Conservation (phyloP, 208 protist genomes). For the Leishmania turanica region DNA sequence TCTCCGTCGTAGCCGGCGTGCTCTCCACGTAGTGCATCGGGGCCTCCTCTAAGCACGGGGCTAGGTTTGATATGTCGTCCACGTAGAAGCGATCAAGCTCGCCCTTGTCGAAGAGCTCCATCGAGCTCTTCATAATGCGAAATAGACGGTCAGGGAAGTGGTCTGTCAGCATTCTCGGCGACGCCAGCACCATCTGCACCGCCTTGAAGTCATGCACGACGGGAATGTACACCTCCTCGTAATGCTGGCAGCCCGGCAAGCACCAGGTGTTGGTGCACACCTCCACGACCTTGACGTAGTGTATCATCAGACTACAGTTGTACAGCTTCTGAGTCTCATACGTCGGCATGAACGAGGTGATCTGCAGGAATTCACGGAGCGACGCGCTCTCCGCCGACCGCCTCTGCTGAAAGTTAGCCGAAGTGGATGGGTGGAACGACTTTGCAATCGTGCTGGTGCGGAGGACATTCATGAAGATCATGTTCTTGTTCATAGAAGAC, state of each 20-base stretch:
- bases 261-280: conserved; percentile 20
- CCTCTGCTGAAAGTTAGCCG: neutral
- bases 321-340: conserved; percentile 43
- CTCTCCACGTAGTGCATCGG: conserved; percentile 32
- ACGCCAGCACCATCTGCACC: conserved; percentile 71
- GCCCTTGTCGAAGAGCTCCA: conserved; percentile 46
- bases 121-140: conserved; percentile 43
- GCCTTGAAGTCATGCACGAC: conserved; percentile 49
- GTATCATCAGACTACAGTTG: conserved; percentile 67
- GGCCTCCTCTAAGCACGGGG: conserved; percentile 14
- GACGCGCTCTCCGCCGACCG: conserved; percentile 30
- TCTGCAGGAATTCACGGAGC: conserved; percentile 47
- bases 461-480: conserved; percentile 59
- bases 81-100: conserved; percentile 82
- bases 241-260: conserved; percentile 25
- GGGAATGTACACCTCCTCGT: conserved; percentile 71
- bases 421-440: conserved; percentile 30
- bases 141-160: conserved; percentile 89
- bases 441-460: conserved; percentile 35
- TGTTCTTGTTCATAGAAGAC: conserved; percentile 59
- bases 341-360: conserved; percentile 18
- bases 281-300: conserved; percentile 69
- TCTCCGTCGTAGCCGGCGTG: neutral
- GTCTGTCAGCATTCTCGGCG: conserved; percentile 81
- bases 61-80: conserved; percentile 13